Evolutionary conservation across 352 stramenopile species (phyloP).

Genomic region (Pythium scleroteichum): DNA sequence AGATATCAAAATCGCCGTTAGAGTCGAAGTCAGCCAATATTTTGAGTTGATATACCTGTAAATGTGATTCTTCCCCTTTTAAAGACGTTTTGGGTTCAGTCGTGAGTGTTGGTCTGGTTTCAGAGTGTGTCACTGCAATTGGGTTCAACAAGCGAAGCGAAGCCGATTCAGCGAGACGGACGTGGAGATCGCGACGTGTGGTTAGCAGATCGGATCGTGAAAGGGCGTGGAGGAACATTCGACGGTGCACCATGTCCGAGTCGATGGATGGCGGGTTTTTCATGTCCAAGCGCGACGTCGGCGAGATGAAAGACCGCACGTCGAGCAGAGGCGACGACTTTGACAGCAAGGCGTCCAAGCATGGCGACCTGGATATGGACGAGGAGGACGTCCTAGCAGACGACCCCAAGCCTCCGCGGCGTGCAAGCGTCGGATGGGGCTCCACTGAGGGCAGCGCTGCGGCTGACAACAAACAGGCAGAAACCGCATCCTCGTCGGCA

Average conservation of each 20-base stretch:
- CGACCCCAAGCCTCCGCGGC: slow-evolving; percentile 51
- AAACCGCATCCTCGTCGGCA: slow-evolving; percentile 21
- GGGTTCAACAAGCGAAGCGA: slow-evolving; percentile 12
- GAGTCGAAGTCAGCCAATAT: too few species aligned
- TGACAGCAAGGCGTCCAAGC: slow-evolving; percentile 21
- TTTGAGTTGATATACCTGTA: too few species aligned
- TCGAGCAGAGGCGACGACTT: slow-evolving; percentile 16
- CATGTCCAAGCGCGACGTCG: slow-evolving; percentile 21
- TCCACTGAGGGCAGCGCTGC: slow-evolving; percentile 28
- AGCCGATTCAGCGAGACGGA: neutral
- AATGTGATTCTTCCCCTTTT: too few species aligned
- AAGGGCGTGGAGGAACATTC: slow-evolving; percentile 7
- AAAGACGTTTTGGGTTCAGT: neutral
- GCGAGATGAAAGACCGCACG: slow-evolving; percentile 15
- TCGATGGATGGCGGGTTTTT: slow-evolving; percentile 30
- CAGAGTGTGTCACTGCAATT: slow-evolving; percentile 12
- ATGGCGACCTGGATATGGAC: slow-evolving; percentile 38
- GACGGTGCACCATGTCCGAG: slow-evolving; percentile 15
- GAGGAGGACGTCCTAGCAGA: slow-evolving; percentile 46
- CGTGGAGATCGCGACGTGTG: slow-evolving; percentile 15
- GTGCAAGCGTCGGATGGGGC: slow-evolving; percentile 66
- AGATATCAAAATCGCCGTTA: too few species aligned
- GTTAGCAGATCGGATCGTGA: slow-evolving; percentile 9
- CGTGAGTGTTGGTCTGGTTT: slow-evolving; percentile 15
- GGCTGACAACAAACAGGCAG: slow-evolving; percentile 29